Evolutionary conservation across 1,139 yeast genomes (phyloP), one percentile per base, ranked within the genome.

Genomic region (Pichia kudriavzevii): DNA sequence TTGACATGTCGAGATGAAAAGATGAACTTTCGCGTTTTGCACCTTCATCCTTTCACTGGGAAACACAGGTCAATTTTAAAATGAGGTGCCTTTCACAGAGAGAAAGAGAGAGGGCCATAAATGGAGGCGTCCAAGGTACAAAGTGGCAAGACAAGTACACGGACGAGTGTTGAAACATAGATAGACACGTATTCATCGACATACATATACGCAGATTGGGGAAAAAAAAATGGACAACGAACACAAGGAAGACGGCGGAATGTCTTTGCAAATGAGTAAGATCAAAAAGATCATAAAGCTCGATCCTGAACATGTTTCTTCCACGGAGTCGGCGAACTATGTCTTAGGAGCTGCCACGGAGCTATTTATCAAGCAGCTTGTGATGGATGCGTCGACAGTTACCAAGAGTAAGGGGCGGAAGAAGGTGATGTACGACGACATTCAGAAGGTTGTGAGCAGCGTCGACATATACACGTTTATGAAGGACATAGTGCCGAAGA

Each of bases 271-370:
- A 6, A 61, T 87, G 20, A 72, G 94, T 2, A 79, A 88, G 47
- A 79, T 88, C 45, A 87, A 84, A 55, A 71, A 79, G 50, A 81
- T 88, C 36, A 77, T 91, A 53, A 85, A 83, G 51, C 72, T 80
- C 57, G 97, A 91, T 53, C 85, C 88, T 5, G 95, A 84, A 28
- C 82, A 82, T 48, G 61, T 70, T 5, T 72, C 84, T 2, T 79
- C 91, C 3, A 76, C 94, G 1, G 82, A 77, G 39, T 66, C 79
- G 25, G 94, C 95, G 0, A 84, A 82, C 11, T 82, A 79, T 49
- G 79, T 94, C 11, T 69, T 91, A 3, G 93, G 94, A 0, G 72
- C 83, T 31, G 95, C 96, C 5, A 80, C 95, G 0, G 95, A 88
- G 51, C 61, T 84, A 33, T 88, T 88, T 56, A 71, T 87, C 12